phyloP scores from a whole-genome alignment of 2,329 filamentous ascomycete genomes.

The Aspergillus sp. region DNA sequence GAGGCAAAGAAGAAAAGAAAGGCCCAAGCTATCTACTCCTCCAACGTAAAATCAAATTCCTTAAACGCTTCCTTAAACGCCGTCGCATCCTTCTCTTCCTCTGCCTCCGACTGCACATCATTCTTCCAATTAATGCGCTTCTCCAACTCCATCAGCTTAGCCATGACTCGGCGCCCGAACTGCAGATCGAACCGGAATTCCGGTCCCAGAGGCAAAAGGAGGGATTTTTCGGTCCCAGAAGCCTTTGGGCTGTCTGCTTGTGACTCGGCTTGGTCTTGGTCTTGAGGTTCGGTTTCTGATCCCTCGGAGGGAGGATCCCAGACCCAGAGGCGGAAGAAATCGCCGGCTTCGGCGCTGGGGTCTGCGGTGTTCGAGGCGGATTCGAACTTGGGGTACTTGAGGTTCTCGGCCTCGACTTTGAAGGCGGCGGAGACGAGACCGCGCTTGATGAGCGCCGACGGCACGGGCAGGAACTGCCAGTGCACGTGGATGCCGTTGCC shows the following conservation, averaged over 20 bases:
- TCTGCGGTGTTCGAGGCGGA: slow-evolving; percentile 36
- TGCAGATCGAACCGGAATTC: slow-evolving; percentile 83
- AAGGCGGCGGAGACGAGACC: slow-evolving; percentile 86
- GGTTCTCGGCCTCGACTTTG: slow-evolving; percentile 80
- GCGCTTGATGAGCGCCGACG: slow-evolving; percentile 64
- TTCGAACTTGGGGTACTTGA: slow-evolving; percentile 57
- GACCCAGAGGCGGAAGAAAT: slow-evolving; percentile 83
- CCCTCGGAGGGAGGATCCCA: slow-evolving; percentile 50
- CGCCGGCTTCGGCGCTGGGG: slow-evolving; percentile 42
- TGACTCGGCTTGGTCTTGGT: background rate
- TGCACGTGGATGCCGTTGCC: slow-evolving; percentile 80
- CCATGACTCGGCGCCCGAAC: slow-evolving; percentile 82
- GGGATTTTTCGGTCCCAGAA: slow-evolving; percentile 55
- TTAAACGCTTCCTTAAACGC: slow-evolving; percentile 80
- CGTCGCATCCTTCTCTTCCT: slow-evolving; percentile 76
- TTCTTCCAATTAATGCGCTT: slow-evolving; percentile 80
- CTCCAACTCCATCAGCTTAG: slow-evolving; percentile 81
- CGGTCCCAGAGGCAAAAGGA: slow-evolving; percentile 72
- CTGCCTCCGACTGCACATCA: slow-evolving; percentile 71
- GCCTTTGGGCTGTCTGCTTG: background rate
- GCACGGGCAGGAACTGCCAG: slow-evolving; percentile 87
- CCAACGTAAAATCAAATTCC: slow-evolving; percentile 77
- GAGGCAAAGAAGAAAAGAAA: background rate
- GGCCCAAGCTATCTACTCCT: slow-evolving; percentile 18
- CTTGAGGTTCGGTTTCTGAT: background rate